phyloP scores from a whole-genome alignment of 495 filamentous ascomycete species.

The Platismatia glauca region DNA sequence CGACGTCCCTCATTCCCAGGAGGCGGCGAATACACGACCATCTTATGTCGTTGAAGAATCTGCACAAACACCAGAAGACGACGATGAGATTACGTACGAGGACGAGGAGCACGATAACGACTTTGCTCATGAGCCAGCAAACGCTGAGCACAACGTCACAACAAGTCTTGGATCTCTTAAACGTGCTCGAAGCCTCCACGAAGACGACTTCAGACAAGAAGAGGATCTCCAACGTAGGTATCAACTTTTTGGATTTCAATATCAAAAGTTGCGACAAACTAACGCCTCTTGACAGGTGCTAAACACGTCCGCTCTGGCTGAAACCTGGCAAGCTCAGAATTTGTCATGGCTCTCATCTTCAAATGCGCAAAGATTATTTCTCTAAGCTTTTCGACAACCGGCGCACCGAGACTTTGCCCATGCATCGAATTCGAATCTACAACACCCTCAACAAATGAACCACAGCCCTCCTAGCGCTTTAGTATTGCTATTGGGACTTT shows the following conservation, averaged over 20 bases:
- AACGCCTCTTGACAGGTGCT: constrained; percentile 3
- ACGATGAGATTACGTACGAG: constrained; percentile 41
- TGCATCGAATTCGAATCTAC: not conserved
- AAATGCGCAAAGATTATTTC: not conserved
- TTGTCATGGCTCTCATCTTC: not conserved
- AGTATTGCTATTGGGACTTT: not conserved
- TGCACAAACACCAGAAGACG: constrained; percentile 1
- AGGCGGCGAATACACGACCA: not conserved
- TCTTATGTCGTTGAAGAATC: not conserved
- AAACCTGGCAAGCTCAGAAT: not conserved
- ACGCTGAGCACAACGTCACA: not conserved
- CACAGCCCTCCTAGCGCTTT: not conserved
- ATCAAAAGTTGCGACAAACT: not conserved
- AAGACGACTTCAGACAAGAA: constrained; percentile 19
- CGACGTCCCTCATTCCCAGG: not conserved
- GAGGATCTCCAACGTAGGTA: constrained; percentile 3
- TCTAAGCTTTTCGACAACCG: not conserved
- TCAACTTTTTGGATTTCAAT: not conserved
- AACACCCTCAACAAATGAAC: not conserved
- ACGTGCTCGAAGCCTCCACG: constrained; percentile 20
- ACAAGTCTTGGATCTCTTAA: constrained; percentile 16
- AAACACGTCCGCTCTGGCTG: constrained; percentile 10
- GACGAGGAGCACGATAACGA: constrained; percentile 29
- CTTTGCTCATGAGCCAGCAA: not conserved
- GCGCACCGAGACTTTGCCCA: not conserved